Evolutionary conservation across 805 yeast genomes (phyloP), one percentile per base, ranked within the genome.

Genomic region (Spathaspora passalidarum): DNA sequence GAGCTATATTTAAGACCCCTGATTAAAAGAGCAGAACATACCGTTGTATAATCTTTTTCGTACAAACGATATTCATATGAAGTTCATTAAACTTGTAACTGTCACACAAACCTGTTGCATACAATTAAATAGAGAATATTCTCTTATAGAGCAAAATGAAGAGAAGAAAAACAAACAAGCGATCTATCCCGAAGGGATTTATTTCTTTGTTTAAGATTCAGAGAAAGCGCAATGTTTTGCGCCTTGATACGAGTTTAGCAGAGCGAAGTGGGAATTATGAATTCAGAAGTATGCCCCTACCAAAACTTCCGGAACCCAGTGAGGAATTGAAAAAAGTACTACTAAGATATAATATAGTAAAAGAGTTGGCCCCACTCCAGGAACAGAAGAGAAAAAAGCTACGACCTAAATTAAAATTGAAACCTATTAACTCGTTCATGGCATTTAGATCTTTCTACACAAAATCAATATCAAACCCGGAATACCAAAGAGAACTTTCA

Each of bases 361-460:
- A 45, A 36, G 36, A 34, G 16, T 23, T 21, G 38, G 46, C 13
- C 3, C 29, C 29, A 10, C 8, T 25, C 4, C 14, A 7, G 5
- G 29, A 25, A 38, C 38, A 32, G 19, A 7, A 29, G 1, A 34
- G n/a, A 26, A 44, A 46, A 45, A 32, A 19, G 10, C n/a, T 18
- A 23, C 45, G 40, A 23, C 38, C 23, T 22, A 47, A 42, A 26
- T 34, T 29, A 26, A 37, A 36, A 6, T 39, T 47, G 11, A 59
- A 52, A 26, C 50, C 47, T 37, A 49, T 65, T 4, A 63, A 60
- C 46, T 65, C 62, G 1, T 64, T 65, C 42, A 54, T 65, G 34
- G 70, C 68, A 1, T 65, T 56, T 43, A 46, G 70, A 18, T 47
- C 64, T 1, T 65, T 56, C 42, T 61, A 63, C 42, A 52, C 65